Percentiles rank a stretch among this genome's conserved stretches.
phyloP scores from a whole-genome alignment of 148 eudicot species.

The Persicaria tinctoria region DNA sequence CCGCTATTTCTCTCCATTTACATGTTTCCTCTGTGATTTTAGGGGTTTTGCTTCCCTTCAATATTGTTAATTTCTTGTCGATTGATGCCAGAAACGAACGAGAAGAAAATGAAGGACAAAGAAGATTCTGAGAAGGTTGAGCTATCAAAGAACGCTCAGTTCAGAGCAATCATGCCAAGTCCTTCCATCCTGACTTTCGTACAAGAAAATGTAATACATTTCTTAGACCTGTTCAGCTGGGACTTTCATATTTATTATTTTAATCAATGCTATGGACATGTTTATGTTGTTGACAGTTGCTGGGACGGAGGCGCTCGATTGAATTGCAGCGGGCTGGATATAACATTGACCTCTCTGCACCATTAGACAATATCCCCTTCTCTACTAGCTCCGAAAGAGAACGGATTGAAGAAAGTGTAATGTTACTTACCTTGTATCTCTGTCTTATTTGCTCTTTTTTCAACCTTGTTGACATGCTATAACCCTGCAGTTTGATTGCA shows the following conservation, averaged over 20 bases:
- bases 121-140: slow-evolving; percentile 34
- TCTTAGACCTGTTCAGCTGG: not conserved
- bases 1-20: not conserved
- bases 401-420: slow-evolving; percentile 79
- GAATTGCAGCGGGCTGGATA: slow-evolving; percentile 83
- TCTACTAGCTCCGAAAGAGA: slow-evolving; percentile 66
- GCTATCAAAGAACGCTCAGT: slow-evolving; percentile 79
- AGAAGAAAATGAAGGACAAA: slow-evolving; percentile 30
- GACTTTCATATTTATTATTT: not conserved
- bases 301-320: slow-evolving; percentile 85
- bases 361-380: slow-evolving; percentile 76
- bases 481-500: not conserved
- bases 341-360: slow-evolving; percentile 64
- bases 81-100: slow-evolving; percentile 35
- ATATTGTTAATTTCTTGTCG: slow-evolving; percentile 3
- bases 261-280: not conserved
- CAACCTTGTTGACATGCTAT: not conserved
- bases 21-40: slow-evolving; percentile 9
- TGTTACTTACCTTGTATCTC: slow-evolving; percentile 6
- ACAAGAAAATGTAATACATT: slow-evolving; percentile 60
- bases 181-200: slow-evolving; percentile 75
- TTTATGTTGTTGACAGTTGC: slow-evolving; percentile 36
- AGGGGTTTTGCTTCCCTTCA: not conserved
- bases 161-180: slow-evolving; percentile 87
- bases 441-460: slow-evolving; percentile 10